Base-by-base conservation (phyloP, 495 filamentous ascomycete genomes). In the Ascodesmis nigricans region DNA sequence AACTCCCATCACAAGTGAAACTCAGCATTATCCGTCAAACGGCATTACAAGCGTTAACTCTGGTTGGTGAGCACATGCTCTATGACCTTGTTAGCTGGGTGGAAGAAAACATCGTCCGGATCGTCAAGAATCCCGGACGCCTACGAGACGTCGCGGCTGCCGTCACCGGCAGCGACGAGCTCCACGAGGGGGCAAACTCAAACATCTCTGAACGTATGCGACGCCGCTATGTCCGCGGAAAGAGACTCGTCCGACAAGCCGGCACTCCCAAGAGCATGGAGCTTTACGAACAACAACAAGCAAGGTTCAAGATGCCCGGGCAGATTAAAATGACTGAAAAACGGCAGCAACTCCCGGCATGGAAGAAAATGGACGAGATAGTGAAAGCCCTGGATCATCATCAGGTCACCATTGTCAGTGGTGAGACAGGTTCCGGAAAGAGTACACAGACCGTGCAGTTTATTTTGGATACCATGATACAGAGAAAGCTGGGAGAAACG, bases 391-490 rank as follows among this genome's bases (percentile, higher is more conserved):
- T 95, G 13, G 65, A 64, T 21, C 49, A 58, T 3, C 67, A 79
- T 47, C 81, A 91, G 53, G 78, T 95, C 14, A 84, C 77, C 3
- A 95, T 97, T 41, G 90, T 97, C 33, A 31, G 81, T 18, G 87
- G 87, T 43, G 87, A 93, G 56, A 97, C 87, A 4, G 87, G 87
- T 35, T 90, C 78, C 27, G 87, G 87, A 46, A 97, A 97, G 53
- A 91, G 81, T 35, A 97, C 87, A 0, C 87, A 97, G 53, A 79
- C 79, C 8, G 87, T 93, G 3, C 87, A 97, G 52, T 97, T 95
- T 53, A 62, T 97, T 15, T 61, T 97, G 4, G 87, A 97, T 46
- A 80, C 93, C 45, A 61, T 97, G 48, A 91, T 93, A 46, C 57
- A 68, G 43, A 64, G 66, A 16, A 63, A 70, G 9, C 59, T 87